These are phyloP conservation scores for Cladosporium sp. DNA, from an alignment of 2,329 filamentous ascomycete genomes.

Conservation along the genomic window DNA sequence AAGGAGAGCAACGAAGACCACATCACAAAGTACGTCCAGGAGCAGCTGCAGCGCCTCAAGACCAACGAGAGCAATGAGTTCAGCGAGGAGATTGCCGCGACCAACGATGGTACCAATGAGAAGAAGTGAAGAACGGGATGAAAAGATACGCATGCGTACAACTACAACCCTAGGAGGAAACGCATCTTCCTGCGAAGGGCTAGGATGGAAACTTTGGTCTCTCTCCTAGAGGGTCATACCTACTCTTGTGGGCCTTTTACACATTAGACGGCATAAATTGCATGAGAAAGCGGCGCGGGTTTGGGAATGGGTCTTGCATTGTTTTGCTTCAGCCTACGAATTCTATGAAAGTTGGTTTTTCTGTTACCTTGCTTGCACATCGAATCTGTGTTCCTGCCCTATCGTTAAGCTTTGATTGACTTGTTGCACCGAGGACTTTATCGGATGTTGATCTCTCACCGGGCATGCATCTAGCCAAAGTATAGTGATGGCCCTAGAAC, in stretches of 20 bases:
- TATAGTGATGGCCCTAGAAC: background rate
- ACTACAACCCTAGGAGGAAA: background rate
- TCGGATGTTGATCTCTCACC: too few relatives aligned
- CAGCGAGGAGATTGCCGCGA: conserved; percentile 63
- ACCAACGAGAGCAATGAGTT: conserved; percentile 56
- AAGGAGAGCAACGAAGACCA: conserved; percentile 54
- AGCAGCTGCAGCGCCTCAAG: conserved; percentile 74
- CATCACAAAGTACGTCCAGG: conserved; percentile 76
- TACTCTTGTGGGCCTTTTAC: background rate
- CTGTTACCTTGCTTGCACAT: background rate
- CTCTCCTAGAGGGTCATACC: background rate
- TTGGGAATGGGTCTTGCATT: background rate
- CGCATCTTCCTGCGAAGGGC: background rate
- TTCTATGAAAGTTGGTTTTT: background rate
- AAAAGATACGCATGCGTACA: background rate
- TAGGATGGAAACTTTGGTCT: background rate
- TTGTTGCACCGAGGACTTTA: too few relatives aligned
- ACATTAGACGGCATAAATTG: background rate
- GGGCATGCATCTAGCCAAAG: background rate
- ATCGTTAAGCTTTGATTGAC: too few relatives aligned
- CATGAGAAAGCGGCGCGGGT: background rate
- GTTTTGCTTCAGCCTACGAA: background rate
- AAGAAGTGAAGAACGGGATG: background rate
- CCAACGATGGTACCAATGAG: conserved; percentile 31
- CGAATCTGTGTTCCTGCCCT: too few relatives aligned